Conservation (phyloP, 345 rosid genomes). For the Hirschfeldia incana region DNA sequence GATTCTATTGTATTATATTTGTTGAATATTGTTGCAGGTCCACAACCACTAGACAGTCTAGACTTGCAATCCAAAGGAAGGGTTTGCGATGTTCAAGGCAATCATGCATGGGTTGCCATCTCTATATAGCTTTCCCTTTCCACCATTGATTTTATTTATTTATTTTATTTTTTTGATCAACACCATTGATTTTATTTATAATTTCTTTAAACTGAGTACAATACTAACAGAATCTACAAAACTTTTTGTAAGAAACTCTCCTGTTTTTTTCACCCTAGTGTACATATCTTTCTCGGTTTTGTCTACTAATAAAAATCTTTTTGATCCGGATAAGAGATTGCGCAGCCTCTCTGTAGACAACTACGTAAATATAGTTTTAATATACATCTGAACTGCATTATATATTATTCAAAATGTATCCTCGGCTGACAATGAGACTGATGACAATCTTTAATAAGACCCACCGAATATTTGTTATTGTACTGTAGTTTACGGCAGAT, state of each 20-base stretch:
- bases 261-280: background rate
- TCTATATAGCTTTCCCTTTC: slow-evolving; percentile 16
- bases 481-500: background rate
- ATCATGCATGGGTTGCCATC: slow-evolving; percentile 43
- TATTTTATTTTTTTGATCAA: no score
- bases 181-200: background rate
- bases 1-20: background rate
- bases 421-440: background rate
- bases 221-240: slow-evolving; percentile 4
- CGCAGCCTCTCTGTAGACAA: background rate
- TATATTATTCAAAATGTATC: background rate
- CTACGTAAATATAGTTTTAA: background rate
- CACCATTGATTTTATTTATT: background rate
- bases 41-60: slow-evolving; percentile 20
- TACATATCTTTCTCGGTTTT: slow-evolving; percentile 27
- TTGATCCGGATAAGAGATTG: slow-evolving; percentile 23
- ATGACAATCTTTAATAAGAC: background rate
- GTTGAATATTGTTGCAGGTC: slow-evolving; percentile 24
- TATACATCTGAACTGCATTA: background rate
- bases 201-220: background rate
- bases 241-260: background rate
- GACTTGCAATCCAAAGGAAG: slow-evolving; percentile 33
- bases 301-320: slow-evolving; percentile 33
- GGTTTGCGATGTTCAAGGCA: slow-evolving; percentile 39
- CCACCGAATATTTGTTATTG: background rate